phyloP scores from a whole-genome alignment of 352 stramenopile species.

The Globisporangium cederbergense region DNA sequence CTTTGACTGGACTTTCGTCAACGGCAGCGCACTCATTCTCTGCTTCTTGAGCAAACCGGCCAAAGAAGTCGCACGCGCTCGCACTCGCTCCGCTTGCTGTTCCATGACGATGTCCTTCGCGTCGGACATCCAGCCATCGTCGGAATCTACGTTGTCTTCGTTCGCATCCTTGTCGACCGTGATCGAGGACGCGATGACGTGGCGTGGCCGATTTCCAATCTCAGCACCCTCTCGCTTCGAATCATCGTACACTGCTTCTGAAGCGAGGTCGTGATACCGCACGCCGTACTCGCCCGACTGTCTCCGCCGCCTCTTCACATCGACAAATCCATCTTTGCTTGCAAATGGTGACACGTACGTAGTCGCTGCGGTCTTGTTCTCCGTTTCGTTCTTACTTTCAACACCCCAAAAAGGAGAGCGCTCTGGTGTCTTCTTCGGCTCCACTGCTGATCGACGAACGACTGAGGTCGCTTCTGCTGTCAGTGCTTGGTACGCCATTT shows the following conservation, averaged over 20 bases:
- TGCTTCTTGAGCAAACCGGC: not conserved
- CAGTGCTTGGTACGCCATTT: not conserved
- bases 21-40: constrained; percentile 5
- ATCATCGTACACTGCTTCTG: constrained; percentile 39
- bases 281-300: constrained; percentile 7
- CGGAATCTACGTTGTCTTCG: constrained; percentile 22
- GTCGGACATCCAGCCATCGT: constrained; percentile 64
- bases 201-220: constrained; percentile 27
- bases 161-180: not conserved
- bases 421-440: constrained; percentile 1
- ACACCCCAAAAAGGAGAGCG: constrained; percentile 9
- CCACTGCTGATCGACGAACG: not conserved
- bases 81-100: constrained; percentile 6
- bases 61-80: not conserved
- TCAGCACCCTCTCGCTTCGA: constrained; percentile 19
- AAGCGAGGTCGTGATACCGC: constrained; percentile 6
- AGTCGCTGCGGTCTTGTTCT: constrained; percentile 18
- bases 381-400: constrained; percentile 14
- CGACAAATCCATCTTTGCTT: constrained; percentile 26
- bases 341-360: constrained; percentile 64
- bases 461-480: not conserved
- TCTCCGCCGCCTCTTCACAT: constrained; percentile 21
- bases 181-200: constrained; percentile 43
- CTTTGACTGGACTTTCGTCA: not conserved
- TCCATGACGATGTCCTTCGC: constrained; percentile 31